Evolutionary conservation across 768 basidiomycete genomes (phyloP), one percentile per base, ranked within the genome.

Genomic region (Boletus eberwhitei): DNA sequence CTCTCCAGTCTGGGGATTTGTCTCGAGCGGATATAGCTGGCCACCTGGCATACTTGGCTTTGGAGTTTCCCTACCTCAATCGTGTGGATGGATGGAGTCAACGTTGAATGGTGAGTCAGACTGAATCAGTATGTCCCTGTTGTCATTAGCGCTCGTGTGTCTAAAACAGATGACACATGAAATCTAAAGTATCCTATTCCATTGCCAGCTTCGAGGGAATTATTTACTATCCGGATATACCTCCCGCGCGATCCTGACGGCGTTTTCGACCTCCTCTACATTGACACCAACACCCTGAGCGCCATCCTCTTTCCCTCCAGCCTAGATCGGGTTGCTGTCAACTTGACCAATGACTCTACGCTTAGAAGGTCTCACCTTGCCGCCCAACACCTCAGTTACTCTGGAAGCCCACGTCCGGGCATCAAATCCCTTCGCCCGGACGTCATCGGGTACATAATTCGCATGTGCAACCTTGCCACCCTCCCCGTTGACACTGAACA

Each of bases 221-320:
- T 48, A 67, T 45, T 69, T 64, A 19, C 50, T 39, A 35, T 54
- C 44, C 29, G 48, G 60, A 59, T 72, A 79, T 37, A 61, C 78
- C 47, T 73, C 65, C 57, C 73, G 73, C 4, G 90, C 92, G 22
- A 77, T 75, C 52, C 63, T 66, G 19, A 93, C 61, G 2, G 90
- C 94, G 55, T 88, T 90, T 16, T 79, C 73, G 3, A 93, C 72
- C 71, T 81, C 86, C 24, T 71, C 71, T 1, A 79, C 70, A 57
- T 90, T 79, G 4, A 76, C 72, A 31, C 97, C 97, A 14, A 96
- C 85, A 24, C 97, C 97, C 65, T 95, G 93, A 2, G 89, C 88
- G 52, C 83, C 80, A 36, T 98, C 97, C 55, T 92, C 92, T 72
- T 95, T 98, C 14, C 97, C 97, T 51, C 97, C 97, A 48, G 93